Base-by-base conservation (phyloP, 805 yeast genomes). In the Kuraishia piskuri region DNA sequence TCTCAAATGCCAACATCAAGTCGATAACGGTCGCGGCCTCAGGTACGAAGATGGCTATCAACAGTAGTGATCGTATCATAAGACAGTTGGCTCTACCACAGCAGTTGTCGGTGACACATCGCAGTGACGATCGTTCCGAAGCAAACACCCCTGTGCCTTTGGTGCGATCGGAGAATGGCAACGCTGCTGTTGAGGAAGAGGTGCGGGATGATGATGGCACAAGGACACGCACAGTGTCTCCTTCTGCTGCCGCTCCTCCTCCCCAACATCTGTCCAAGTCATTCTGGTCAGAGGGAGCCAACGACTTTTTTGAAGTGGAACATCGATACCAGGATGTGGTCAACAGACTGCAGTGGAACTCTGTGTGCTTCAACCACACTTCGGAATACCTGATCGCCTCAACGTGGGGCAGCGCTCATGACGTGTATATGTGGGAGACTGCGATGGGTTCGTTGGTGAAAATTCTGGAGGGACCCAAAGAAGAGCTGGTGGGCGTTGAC, bases 351-450 rank as follows among this genome's bases (percentile, higher is more conserved):
- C 96, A 89, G 64, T 91, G 97, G 97, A 90, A 90, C 64, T 75
- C 89, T 0, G 83, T 89, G 3, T 71, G 83, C 9, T 84, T 88
- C 68, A 87, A 88, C 58, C 81, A 84, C 54, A 83, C 81, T 58
- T 85, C 83, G 1, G 97, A 92, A 55, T 91, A 87, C 64, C 68
- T 91, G n/a, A 83, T 89, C 52, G 97, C 97, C 0, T 83, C 96
- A 0, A 87, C 96, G 0, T 83, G 81, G 65, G 96, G 96, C 12
- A 84, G 91, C 4, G 84, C 94, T 0, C 96, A 90, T 63, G 96
- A 89, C 61, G 75, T 92, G 48, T 91, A 90, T 65, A 78, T 92
- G 54, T 91, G 97, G 97, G 97, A 92, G 64, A 88, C 96, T 0
- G 74, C 80, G 7, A 77, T 86, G 75, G 97, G 97, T 0, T 82